These are phyloP conservation scores for Cladosporium sp. DNA, from an alignment of 2,329 filamentous ascomycete species.

Conservation along the genomic window DNA sequence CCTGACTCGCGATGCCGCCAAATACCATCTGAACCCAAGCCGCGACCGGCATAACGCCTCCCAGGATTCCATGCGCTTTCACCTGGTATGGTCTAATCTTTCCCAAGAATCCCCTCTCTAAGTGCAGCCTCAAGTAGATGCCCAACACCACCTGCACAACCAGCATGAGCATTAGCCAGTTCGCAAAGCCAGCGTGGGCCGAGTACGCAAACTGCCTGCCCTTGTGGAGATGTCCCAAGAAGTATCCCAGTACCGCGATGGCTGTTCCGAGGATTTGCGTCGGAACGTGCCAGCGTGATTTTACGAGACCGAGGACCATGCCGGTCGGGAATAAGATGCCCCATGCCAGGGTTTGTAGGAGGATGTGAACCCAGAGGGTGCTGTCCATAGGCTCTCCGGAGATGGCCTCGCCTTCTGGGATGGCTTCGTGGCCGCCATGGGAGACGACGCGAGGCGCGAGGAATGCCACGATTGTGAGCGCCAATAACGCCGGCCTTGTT, in stretches of 20 bases:
- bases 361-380: constrained; percentile 90
- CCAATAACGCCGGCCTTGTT: constrained; percentile 25
- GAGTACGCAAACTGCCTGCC: constrained; percentile 84
- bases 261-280: constrained; percentile 73
- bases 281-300: constrained; percentile 92
- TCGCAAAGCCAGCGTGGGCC: constrained; percentile 78
- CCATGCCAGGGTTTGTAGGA: constrained; percentile 82
- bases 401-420: constrained; percentile 68
- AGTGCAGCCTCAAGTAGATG: constrained; percentile 83
- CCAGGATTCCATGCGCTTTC: constrained; percentile 73
- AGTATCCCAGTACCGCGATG: constrained; percentile 80
- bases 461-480: constrained; percentile 16
- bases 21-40: constrained; percentile 95
- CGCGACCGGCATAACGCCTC: constrained; percentile 82
- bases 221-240: constrained; percentile 86
- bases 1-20: constrained; percentile 86
- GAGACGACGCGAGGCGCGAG: constrained; percentile 33
- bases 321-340: constrained; percentile 90
- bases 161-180: constrained; percentile 76
- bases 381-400: constrained; percentile 79
- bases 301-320: constrained; percentile 91
- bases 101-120: constrained; percentile 80
- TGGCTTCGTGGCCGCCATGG: constrained; percentile 58
- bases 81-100: constrained; percentile 58
- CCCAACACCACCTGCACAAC: constrained; percentile 76